Evolutionary conservation across 352 stramenopile genomes (phyloP).

Genomic region (Phytophthora tentaculata): DNA sequence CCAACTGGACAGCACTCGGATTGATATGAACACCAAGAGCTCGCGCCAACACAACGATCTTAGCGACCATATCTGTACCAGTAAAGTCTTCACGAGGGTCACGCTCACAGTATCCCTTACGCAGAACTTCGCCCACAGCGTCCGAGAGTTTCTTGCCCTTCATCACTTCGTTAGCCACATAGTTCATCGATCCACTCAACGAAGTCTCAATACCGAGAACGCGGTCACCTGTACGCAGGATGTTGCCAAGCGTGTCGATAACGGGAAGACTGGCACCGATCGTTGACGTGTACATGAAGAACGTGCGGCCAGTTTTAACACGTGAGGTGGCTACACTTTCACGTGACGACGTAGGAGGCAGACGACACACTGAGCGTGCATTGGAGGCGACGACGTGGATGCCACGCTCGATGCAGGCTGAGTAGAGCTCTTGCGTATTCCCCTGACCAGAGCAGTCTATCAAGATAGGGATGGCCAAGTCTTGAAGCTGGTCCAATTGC

Average conservation of each 20-base stretch:
- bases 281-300: slow-evolving; percentile 85
- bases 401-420: slow-evolving; percentile 64
- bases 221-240: slow-evolving; percentile 74
- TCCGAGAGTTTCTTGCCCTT: slow-evolving; percentile 63
- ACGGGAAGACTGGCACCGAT: slow-evolving; percentile 76
- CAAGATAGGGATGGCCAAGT: slow-evolving; percentile 74
- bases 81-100: slow-evolving; percentile 77
- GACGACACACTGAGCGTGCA: slow-evolving; percentile 54
- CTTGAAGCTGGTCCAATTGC: slow-evolving; percentile 64
- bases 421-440: slow-evolving; percentile 60
- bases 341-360: slow-evolving; percentile 61
- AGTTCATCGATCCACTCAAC: slow-evolving; percentile 79
- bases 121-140: slow-evolving; percentile 56
- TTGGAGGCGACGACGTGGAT: slow-evolving; percentile 83
- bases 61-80: slow-evolving; percentile 68
- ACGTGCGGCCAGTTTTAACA: slow-evolving; percentile 53
- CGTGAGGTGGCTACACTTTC: slow-evolving; percentile 60
- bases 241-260: slow-evolving; percentile 77
- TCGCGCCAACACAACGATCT: slow-evolving; percentile 73
- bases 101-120: slow-evolving; percentile 69
- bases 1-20: slow-evolving; percentile 49
- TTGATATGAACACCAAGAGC: slow-evolving; percentile 65
- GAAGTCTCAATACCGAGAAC: slow-evolving; percentile 62
- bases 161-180: slow-evolving; percentile 79
- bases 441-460: slow-evolving; percentile 75